Conservation (phyloP, 768 basidiomycete species). For the Floccularia luteovirens region DNA sequence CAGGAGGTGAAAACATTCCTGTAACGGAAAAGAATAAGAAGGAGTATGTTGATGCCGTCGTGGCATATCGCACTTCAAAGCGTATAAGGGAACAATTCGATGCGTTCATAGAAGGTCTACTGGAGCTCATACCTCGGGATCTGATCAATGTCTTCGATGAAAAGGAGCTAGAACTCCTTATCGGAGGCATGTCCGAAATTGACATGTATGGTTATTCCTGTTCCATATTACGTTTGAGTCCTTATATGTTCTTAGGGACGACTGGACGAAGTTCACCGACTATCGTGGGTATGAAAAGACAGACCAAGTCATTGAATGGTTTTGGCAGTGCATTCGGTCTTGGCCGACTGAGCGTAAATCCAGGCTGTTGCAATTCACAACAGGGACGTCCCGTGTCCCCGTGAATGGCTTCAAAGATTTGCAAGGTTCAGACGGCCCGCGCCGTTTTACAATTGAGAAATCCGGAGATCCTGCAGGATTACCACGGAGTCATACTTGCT, state of each 20-base stretch:
- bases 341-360: conserved; percentile 91
- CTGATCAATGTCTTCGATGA: conserved; percentile 89
- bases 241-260: conserved; percentile 42
- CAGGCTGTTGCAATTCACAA: conserved; percentile 82
- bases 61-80: conserved; percentile 76
- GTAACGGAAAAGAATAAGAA: conserved; percentile 75
- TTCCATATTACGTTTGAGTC: conserved; percentile 14
- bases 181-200: conserved; percentile 91
- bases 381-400: conserved; percentile 76
- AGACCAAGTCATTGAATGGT: conserved; percentile 90
- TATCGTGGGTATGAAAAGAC: conserved; percentile 84
- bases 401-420: conserved; percentile 95
- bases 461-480: conserved; percentile 83
- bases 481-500: conserved; percentile 91
- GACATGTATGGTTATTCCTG: too few relatives aligned
- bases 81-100: conserved; percentile 81
- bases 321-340: conserved; percentile 87
- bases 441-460: conserved; percentile 93
- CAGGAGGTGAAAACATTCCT: conserved; percentile 48
- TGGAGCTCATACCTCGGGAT: conserved; percentile 78
- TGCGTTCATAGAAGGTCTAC: conserved; percentile 80
- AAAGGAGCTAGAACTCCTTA: conserved; percentile 80
- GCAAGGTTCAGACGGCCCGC: conserved; percentile 88
- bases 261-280: conserved; percentile 93
- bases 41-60: conserved; percentile 71